A percentile compares a stretch with the other conserved stretches of the same genome.
Conservation (phyloP, 192 early-diverging fungal genomes). For the Coemansia sp. region DNA sequence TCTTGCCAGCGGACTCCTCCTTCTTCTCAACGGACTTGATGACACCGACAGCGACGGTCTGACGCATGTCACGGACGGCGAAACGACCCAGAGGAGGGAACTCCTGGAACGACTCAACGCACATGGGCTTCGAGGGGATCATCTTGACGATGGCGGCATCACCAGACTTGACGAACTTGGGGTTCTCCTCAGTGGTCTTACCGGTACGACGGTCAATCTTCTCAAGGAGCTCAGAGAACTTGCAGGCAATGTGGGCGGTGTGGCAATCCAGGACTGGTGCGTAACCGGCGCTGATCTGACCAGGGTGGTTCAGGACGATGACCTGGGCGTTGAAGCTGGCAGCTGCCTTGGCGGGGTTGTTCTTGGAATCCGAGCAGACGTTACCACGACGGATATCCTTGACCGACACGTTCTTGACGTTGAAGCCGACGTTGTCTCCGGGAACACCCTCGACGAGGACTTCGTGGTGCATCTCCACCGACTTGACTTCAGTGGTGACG, state of each 20-base stretch:
- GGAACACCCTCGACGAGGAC: conserved; percentile 80
- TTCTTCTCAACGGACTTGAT: conserved; percentile 91
- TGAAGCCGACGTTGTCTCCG: conserved; percentile 99
- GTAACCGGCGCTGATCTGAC: conserved; percentile 94
- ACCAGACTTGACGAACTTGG: conserved; percentile 95
- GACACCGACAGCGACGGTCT: conserved; percentile 97
- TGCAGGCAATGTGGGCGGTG: conserved; percentile 97
- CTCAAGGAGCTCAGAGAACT: conserved; percentile 87
- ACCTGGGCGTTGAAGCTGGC: conserved; percentile 94
- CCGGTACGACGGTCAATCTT: conserved; percentile 97
- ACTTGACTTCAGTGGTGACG: conserved; percentile 94
- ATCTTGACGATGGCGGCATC: conserved; percentile 96
- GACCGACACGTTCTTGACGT: conserved; percentile 98
- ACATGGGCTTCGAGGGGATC: conserved; percentile 95
- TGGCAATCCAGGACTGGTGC: conserved; percentile 94
- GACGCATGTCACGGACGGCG: conserved; percentile 97
- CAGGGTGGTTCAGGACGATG: conserved; percentile 96
- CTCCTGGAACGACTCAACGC: conserved; percentile 91
- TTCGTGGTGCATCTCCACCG: conserved; percentile 99
- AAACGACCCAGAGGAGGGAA: conserved; percentile 96
- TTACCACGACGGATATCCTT: conserved; percentile 97
- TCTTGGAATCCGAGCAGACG: conserved; percentile 97
- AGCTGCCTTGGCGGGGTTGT: conserved; percentile 92
- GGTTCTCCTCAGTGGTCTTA: conserved; percentile 89
- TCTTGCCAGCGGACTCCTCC: conserved; percentile 72